Conservation (phyloP, 129 eudicot genomes). For the Rutidosis leptorrhynchoides region DNA sequence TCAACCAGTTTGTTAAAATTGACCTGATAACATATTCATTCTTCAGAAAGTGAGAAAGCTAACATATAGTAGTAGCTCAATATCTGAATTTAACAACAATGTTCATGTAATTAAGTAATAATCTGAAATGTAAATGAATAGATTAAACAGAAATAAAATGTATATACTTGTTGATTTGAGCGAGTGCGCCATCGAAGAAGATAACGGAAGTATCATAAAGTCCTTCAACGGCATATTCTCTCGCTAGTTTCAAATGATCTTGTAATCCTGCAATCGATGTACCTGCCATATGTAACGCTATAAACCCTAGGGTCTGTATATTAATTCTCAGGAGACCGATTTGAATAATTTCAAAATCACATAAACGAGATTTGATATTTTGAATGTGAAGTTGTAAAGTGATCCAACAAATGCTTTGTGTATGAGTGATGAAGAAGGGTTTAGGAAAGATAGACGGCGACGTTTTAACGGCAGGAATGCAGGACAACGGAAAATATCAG, state of each 20-base stretch:
- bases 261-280: constrained; percentile 74
- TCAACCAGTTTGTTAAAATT: not conserved
- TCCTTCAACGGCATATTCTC: constrained; percentile 95
- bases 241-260: constrained; percentile 89
- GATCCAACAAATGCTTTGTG: not conserved
- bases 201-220: constrained; percentile 88
- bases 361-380: not conserved
- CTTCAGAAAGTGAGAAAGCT: not conserved
- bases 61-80: not conserved
- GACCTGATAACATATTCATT: not conserved
- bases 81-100: not conserved
- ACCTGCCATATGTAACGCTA: constrained; percentile 26
- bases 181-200: constrained; percentile 98
- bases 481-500: not conserved
- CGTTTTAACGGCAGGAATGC: not conserved
- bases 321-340: not conserved
- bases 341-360: too few species aligned
- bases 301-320: not conserved
- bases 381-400: not conserved
- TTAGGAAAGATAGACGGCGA: not conserved
- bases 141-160: not conserved
- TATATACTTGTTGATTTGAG: constrained; percentile 93
- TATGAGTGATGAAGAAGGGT: not conserved
- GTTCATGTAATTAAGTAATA: not conserved
- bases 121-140: not conserved